phyloP scores from a whole-genome alignment of 345 rosid genomes.

The Pugionium dolabratum region DNA sequence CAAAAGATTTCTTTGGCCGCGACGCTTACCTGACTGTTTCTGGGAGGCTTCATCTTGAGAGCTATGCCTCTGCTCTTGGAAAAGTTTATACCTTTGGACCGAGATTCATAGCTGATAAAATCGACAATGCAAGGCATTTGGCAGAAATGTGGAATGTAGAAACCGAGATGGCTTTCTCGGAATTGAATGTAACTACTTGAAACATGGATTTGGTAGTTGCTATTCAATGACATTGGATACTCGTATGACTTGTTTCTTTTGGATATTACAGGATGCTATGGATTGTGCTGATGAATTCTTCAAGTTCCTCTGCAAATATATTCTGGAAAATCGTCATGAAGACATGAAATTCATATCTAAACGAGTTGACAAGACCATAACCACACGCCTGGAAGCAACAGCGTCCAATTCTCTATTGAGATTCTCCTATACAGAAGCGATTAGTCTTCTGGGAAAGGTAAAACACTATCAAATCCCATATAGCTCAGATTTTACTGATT shows the following conservation, averaged over 20 bases:
- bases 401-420: conserved; percentile 47
- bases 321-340: conserved; percentile 57
- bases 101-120: conserved; percentile 64
- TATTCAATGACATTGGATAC: neutral
- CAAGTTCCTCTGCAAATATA: conserved; percentile 75
- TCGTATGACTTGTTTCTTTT: conserved; percentile 13
- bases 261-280: conserved; percentile 67
- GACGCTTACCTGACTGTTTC: conserved; percentile 62
- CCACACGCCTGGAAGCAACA: conserved; percentile 57
- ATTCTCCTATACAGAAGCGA: conserved; percentile 65
- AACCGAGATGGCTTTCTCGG: conserved; percentile 76
- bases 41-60: conserved; percentile 82
- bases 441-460: conserved; percentile 62
- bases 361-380: conserved; percentile 56
- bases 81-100: conserved; percentile 89
- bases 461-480: conserved; percentile 2
- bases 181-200: conserved; percentile 57
- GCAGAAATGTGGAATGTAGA: conserved; percentile 90
- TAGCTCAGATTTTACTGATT: neutral
- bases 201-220: neutral
- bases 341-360: conserved; percentile 66
- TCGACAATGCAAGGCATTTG: conserved; percentile 48
- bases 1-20: conserved; percentile 62
- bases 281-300: conserved; percentile 70
- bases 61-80: conserved; percentile 90